Evolutionary conservation across 768 basidiomycete species (phyloP).

Genomic region (Trametes elegans): DNA sequence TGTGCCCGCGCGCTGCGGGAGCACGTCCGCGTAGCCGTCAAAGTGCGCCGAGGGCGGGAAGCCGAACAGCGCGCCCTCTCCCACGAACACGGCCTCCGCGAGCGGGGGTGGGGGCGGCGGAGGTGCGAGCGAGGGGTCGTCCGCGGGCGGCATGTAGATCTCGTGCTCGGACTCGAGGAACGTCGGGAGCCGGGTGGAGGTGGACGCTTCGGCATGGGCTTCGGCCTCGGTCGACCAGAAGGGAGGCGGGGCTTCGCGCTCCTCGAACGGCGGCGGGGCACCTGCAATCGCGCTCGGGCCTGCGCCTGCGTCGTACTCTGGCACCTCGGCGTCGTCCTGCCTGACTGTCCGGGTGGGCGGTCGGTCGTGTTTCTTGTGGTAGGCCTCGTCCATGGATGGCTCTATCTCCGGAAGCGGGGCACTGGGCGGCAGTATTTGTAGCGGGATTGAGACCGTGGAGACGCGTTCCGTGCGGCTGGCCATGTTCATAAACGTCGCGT

Average conservation of each 20-base stretch:
- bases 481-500: slow-evolving; percentile 75
- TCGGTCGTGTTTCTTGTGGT: slow-evolving; percentile 85
- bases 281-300: slow-evolving; percentile 70
- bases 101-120: slow-evolving; percentile 28
- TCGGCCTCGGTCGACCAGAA: slow-evolving; percentile 38
- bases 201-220: slow-evolving; percentile 24
- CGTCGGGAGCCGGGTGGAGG: slow-evolving; percentile 41
- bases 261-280: slow-evolving; percentile 84
- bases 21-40: slow-evolving; percentile 73
- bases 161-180: slow-evolving; percentile 82
- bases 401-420: slow-evolving; percentile 81
- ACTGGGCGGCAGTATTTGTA: slow-evolving; percentile 68
- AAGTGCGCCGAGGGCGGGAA: slow-evolving; percentile 72
- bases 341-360: slow-evolving; percentile 73
- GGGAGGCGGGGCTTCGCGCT: slow-evolving; percentile 78
- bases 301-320: slow-evolving; percentile 70
- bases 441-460: slow-evolving; percentile 62
- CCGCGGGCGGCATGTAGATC: slow-evolving; percentile 56
- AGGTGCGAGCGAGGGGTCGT: slow-evolving; percentile 36
- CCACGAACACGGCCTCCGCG: slow-evolving; percentile 44
- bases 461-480: slow-evolving; percentile 65
- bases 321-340: slow-evolving; percentile 66
- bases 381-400: slow-evolving; percentile 68
- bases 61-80: slow-evolving; percentile 79
- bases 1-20: slow-evolving; percentile 52